Conservation (phyloP, 75 land plant genomes). For the Selaginella moellendorffii region DNA sequence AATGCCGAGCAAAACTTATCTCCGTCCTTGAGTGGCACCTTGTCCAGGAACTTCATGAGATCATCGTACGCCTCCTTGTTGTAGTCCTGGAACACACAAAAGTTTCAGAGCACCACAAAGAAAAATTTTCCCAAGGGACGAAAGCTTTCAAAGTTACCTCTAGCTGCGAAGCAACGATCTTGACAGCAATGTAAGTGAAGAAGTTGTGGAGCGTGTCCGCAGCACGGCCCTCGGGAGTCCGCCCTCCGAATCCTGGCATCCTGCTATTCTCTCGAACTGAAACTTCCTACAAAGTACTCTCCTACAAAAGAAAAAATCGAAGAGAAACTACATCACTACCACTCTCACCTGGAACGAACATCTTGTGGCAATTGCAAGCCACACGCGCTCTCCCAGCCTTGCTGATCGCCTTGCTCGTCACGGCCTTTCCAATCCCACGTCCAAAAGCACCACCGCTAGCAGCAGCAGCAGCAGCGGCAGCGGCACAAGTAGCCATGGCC, state of each 20-base stretch:
- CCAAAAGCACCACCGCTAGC: too few species aligned
- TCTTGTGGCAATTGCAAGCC: constrained; percentile 14
- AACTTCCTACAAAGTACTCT: not conserved
- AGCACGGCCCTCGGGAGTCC: constrained; percentile 75
- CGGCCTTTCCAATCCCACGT: too few species aligned
- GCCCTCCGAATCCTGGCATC: constrained; percentile 22
- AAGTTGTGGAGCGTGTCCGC: constrained; percentile 68
- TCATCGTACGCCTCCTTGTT: constrained; percentile 61
- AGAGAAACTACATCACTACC: not conserved
- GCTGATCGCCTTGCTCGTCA: too few species aligned
- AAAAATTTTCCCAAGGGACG: not conserved
- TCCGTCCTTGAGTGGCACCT: constrained; percentile 65
- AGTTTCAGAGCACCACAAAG: constrained; percentile 1
- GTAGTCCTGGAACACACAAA: constrained; percentile 19
- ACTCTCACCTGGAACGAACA: constrained; percentile 22
- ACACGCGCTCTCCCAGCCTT: too few species aligned
- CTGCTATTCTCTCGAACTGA: constrained; percentile 9
- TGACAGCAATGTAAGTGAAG: constrained; percentile 83
- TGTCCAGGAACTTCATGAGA: constrained; percentile 49
- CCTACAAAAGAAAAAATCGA: too few species aligned
- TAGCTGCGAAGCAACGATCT: constrained; percentile 70
- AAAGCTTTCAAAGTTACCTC: constrained; percentile 32
- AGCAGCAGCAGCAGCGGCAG: too few species aligned
- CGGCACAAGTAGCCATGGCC: too few species aligned
- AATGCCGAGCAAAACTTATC: constrained; percentile 60